These are phyloP conservation scores for Microbotryomycetes sp. DNA, from an alignment of 1,284 basidiomycete species.

Conservation along the genomic window DNA sequence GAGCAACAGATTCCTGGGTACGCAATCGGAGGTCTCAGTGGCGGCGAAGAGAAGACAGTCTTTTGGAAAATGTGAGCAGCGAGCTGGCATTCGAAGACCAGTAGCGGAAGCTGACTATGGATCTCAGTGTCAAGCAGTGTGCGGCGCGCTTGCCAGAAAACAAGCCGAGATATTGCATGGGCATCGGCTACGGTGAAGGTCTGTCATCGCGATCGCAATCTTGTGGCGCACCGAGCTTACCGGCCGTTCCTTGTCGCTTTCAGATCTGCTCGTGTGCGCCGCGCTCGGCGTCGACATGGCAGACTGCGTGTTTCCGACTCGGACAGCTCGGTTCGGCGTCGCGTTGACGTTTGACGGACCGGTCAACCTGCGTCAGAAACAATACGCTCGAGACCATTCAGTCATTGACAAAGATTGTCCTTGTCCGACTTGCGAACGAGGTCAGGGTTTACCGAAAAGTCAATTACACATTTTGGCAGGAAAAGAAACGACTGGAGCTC, in stretches of 20 bases:
- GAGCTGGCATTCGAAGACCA: too few species aligned
- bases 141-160: constrained; percentile 58
- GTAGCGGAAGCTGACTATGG: too few species aligned
- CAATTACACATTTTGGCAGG: constrained; percentile 64
- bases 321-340: constrained; percentile 74
- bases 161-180: constrained; percentile 59
- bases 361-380: constrained; percentile 67
- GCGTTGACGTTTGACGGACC: constrained; percentile 70
- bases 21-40: constrained; percentile 59
- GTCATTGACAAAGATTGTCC: constrained; percentile 67
- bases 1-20: constrained; percentile 66
- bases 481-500: constrained; percentile 68
- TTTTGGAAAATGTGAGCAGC: constrained; percentile 78
- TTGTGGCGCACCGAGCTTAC: neutral
- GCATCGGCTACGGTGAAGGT: constrained; percentile 82
- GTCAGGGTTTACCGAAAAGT: constrained; percentile 53
- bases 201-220: neutral
- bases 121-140: constrained; percentile 64
- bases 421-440: constrained; percentile 64
- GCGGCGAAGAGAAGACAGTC: constrained; percentile 67
- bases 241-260: neutral
- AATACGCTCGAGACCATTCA: constrained; percentile 58
- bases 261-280: constrained; percentile 75
- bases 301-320: constrained; percentile 79
- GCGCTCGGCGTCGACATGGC: constrained; percentile 86